Base-by-base conservation (phyloP, 805 yeast species). In the Saccharomycopsis fodiens region DNA sequence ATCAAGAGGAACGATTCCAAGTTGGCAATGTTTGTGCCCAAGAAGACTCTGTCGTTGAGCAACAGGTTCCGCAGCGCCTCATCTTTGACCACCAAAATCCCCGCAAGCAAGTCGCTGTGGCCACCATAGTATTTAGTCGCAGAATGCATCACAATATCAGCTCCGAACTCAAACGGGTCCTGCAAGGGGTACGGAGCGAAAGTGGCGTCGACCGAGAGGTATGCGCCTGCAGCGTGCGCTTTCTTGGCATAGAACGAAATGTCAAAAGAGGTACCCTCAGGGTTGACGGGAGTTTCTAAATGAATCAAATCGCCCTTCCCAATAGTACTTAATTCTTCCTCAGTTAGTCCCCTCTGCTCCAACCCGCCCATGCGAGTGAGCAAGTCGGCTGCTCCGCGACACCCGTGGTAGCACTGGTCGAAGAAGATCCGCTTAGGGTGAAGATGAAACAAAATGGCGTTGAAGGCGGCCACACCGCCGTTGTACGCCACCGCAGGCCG, bases 111-210 rank as follows among this genome's bases (percentile, higher is more conserved):
- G 61, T 89, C 97, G 4, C 95, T 85, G 63, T 89, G 96, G n/a
- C 97, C 97, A 34, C 95, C 96, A 57, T 87, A 82, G 64, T 82
- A 91, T 60, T 89, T 89, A 1, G 96, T 89, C 1, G 88, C 96
- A 1, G 96, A 86, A 62, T 89, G 96, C 75, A 91, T 68, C n/a
- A 91, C 79, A 53, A 87, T 65, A 61, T 91, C 97, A 25, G 83
- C 96, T 40, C 91, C 96, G 56, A 76, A 82, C 34, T 71, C 70
- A 64, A 87, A 86, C 3, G 95, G 91, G 50, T 86, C 76, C 55
- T 78, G 83, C 47, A 88, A 64, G 15, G 96, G 96, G 12, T 95
- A 95, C 17, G 97, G 96, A 7, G 96, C 97, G 64, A 91, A 85
- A 0, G 97, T 91, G 4, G 96, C 73, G 62, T 89, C 97, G 13